Evolutionary conservation across 805 yeast genomes (phyloP), one percentile per base, ranked within the genome.

Genomic region (Saturnispora besseyi): DNA sequence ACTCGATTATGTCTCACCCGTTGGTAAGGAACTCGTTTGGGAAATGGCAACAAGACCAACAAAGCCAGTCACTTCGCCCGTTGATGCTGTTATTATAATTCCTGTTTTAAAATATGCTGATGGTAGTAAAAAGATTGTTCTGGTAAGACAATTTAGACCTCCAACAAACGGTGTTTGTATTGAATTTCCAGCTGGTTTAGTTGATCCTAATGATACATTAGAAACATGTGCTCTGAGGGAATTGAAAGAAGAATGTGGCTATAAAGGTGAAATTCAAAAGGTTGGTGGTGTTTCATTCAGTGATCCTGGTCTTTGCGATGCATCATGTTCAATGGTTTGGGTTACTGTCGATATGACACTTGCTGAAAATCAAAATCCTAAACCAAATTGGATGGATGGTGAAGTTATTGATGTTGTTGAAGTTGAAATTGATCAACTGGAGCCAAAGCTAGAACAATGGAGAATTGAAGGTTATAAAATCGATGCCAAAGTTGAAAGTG

Each of bases 101-200:
- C 90, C 96, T 0, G 70, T 89, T 15, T 66, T 46, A 74, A 79
- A 54, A 67, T 50, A 46, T 33, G 29, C 48, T 2, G 67, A 15
- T 48, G 58, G 41, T 18, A 75, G 75, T 21, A 75, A 80, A 3
- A 63, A 67, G 41, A 60, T 78, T 28, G 75, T 89, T 7, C 69
- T 93, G 15, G 91, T 87, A 62, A 87, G 87, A 62, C 99, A 91
- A 64, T 91, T 84, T 69, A 76, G 99, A 51, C 96, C 98, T 1
- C 98, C 99, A 1, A 85, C 84, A 3, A 83, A 76, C 48, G 91
- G 88, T 18, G 87, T 91, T 7, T 84, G 95, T 60, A 81, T 91
- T 54, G 99, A 91, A 66, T 76, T 90, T 63, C 99, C 99, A 1
- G 99, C 99, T 0, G 99, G 99, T 0, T 71, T 91, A 54, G 77